Conservation (phyloP, 768 basidiomycete species). For the Phlebiopsis flavidoalba region DNA sequence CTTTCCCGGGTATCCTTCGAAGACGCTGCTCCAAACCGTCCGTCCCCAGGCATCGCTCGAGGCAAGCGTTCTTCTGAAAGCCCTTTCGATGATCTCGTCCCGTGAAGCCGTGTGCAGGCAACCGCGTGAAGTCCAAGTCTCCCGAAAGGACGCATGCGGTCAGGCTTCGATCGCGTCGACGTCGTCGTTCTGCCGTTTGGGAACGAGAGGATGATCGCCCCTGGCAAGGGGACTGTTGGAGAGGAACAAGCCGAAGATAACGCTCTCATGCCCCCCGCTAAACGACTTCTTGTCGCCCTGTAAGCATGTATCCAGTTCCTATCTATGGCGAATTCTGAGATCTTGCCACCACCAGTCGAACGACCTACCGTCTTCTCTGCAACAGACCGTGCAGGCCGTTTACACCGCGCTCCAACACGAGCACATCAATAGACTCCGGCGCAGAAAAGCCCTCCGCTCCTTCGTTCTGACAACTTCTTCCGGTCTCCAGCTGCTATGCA, state of each 20-base stretch:
- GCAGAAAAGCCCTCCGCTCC: conserved; percentile 68
- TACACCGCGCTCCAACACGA: conserved; percentile 70
- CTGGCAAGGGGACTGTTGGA: conserved; percentile 57
- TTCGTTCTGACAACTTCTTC: conserved; percentile 64
- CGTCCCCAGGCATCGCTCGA: no score
- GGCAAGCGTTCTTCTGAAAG: no score
- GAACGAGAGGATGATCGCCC: conserved; percentile 61
- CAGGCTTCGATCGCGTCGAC: conserved; percentile 63
- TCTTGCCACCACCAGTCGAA: not conserved
- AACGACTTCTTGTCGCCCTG: conserved; percentile 51
- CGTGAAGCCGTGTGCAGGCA: no score
- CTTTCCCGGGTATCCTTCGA: conserved; percentile 28
- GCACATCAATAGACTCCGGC: conserved; percentile 55
- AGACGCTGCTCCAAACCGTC: no score
- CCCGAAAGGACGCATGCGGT: conserved; percentile 42
- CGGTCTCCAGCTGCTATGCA: conserved; percentile 66
- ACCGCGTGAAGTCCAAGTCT: conserved; percentile 17
- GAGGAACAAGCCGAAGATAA: conserved; percentile 66
- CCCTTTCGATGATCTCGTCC: no score
- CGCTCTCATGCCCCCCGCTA: conserved; percentile 58
- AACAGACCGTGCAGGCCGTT: conserved; percentile 37
- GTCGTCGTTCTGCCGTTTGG: conserved; percentile 60
- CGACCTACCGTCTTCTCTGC: conserved; percentile 43
- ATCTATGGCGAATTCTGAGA: not conserved
- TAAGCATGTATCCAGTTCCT: conserved; percentile 27